Evolutionary conservation across 495 filamentous ascomycete genomes (phyloP), one percentile per base, ranked within the genome.

Genomic region (Podospora anserina): DNA sequence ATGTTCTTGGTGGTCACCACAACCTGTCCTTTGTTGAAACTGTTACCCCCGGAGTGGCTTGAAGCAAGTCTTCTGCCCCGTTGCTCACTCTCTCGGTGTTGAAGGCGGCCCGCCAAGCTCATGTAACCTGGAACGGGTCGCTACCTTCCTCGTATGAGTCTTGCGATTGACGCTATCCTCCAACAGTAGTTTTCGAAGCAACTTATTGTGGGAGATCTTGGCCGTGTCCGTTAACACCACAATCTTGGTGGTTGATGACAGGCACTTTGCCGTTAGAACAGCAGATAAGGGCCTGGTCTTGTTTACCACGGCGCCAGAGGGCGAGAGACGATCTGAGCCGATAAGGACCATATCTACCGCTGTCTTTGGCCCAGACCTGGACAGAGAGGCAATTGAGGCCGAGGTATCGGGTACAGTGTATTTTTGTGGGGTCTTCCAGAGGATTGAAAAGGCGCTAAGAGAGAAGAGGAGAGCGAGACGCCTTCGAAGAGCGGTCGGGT

Each of bases 401-500:
- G 86, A 83, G n/a, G 88, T 87, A 67, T 92, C 89, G 0, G 83
- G 69, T 86, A 85, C 2, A 92, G 34, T 0, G 79, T 83, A 7
- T 90, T 71, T 5, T 39, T 55, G 60, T 70, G 69, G 2, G 74
- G 70, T 0, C 23, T 58, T 44, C 67, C 39, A 64, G 62, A 66
- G 4, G 74, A 74, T 0, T 68, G 66, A 49, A 78, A 60, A 26
- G 82, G 73, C 1, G 70, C 67, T 0, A 86, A 70, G 1, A 91
- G 61, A 0, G 79, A 79, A 1, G 80, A 79, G 2, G 85, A 85
- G 30, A 90, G 76, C 15, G 79, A 82, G 6, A 86, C 85, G 13
- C 89, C 89, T 77, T 92, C 89, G 69, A 79, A 89, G 6, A 87
- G 79, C 0, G 89, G 90, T 3, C 89, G 81, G 5, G 89, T 90